Evolutionary conservation across 768 basidiomycete species (phyloP), one percentile per base, ranked within the genome.

Genomic region (Russula compacta): DNA sequence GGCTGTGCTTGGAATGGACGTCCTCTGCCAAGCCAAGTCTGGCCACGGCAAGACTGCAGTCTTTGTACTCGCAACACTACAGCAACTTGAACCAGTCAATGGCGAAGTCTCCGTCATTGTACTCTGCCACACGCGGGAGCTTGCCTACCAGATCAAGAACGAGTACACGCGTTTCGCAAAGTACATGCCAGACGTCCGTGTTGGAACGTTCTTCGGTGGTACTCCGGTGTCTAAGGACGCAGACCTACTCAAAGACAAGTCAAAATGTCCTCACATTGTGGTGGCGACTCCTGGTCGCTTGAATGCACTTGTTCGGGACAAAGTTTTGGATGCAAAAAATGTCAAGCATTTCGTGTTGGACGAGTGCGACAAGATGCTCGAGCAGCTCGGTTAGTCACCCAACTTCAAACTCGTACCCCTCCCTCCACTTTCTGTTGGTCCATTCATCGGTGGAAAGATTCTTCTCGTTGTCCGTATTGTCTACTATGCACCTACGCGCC

Each of bases 321-420:
- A 98, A 80, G 83, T 89, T 69, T 74, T 99, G 75, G 92, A 97
- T 72, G 90, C 91, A 66, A 90, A 90, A 77, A 86, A 91, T 71
- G 93, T 98, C 75, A 98, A 98, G 78, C 95, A 98, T 80, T 99
- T 99, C 77, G 94, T 97, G 59, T 80, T 99, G 74, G 97, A 99
- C 83, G 97, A 99, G 80, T 99, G 97, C 83, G 97, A 99, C 83
- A 99, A 99, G 85, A 98, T 99, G 93, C 89, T 99, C 73, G 97
- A 99, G 83, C 90, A 94, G 85, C 94, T 99, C 79, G 97, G 97
- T 99, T 92, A 98, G 97, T 99, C 83, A 76, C 86, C 81, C 86
- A 79, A 79, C 84, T 87, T 86, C 80, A 82, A 82, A 82, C 78
- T 76, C 77, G 71, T 76, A 73, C 74, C 71, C 73, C 75, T 74